These are phyloP conservation scores for Candida gigantensis DNA, from an alignment of 1,139 yeast species.

Conservation along the genomic window DNA sequence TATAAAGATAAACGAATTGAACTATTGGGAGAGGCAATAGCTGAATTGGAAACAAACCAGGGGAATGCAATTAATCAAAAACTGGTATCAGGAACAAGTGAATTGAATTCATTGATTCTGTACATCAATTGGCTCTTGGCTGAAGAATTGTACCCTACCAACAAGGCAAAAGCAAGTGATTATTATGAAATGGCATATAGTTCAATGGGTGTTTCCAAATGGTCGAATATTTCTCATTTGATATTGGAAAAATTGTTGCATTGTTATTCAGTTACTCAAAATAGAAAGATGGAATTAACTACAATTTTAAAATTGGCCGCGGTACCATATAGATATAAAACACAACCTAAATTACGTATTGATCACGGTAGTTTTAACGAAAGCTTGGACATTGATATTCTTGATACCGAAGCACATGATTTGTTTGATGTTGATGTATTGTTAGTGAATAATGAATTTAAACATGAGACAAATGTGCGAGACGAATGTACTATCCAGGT, in stretches of 20 bases:
- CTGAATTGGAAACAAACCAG: slow-evolving; percentile 21
- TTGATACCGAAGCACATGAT: slow-evolving; percentile 12
- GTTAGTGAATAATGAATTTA: slow-evolving; percentile 14
- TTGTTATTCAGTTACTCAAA: slow-evolving; percentile 12
- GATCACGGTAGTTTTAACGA: slow-evolving; percentile 1
- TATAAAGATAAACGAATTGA: slow-evolving; percentile 17
- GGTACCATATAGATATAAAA: slow-evolving; percentile 6
- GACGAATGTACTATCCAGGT: slow-evolving; percentile 25
- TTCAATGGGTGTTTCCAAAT: slow-evolving; percentile 9
- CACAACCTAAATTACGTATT: slow-evolving; percentile 2
- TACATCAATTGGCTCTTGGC: slow-evolving; percentile 53
- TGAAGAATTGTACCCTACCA: slow-evolving; percentile 29
- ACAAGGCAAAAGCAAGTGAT: slow-evolving; percentile 12
- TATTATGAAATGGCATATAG: slow-evolving; percentile 14
- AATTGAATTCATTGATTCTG: slow-evolving; percentile 11
- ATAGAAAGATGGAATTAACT: slow-evolving; percentile 10
- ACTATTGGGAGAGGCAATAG: slow-evolving; percentile 35
- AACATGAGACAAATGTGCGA: slow-evolving; percentile 18
- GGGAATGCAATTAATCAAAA: slow-evolving; percentile 9
- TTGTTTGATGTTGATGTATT: slow-evolving; percentile 18
- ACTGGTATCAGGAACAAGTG: slow-evolving; percentile 12
- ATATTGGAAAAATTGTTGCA: slow-evolving; percentile 14
- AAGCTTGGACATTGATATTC: slow-evolving; percentile 10
- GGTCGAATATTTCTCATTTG: slow-evolving; percentile 13
- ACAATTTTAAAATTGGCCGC: slow-evolving; percentile 15